Percentiles rank a stretch among this genome's conserved stretches.
Conservation (phyloP, 352 stramenopile genomes). For the Poterioochromonas sp. region DNA sequence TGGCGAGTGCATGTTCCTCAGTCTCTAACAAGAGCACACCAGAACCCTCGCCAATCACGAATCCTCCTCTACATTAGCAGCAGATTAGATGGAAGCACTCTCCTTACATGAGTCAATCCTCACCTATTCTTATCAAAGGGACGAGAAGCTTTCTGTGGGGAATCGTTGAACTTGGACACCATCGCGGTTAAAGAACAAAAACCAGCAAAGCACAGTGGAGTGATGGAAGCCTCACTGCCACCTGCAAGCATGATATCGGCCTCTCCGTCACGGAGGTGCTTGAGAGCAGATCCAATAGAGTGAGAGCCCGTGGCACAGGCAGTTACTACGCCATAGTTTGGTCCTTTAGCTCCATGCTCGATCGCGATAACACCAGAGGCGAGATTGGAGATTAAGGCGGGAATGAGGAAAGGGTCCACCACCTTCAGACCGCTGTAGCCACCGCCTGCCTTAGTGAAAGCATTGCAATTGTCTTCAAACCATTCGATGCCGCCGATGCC, state of each 20-base stretch:
- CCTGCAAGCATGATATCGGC: constrained; percentile 91
- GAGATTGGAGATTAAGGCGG: constrained; percentile 80
- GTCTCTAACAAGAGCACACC: constrained; percentile 73
- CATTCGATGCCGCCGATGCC: constrained; percentile 70
- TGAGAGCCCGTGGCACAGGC: constrained; percentile 89
- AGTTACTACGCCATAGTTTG: constrained; percentile 76
- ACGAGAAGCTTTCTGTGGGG: constrained; percentile 58
- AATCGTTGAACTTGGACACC: constrained; percentile 54
- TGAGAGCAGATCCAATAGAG: constrained; percentile 84
- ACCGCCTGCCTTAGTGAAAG: constrained; percentile 40
- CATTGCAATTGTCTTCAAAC: constrained; percentile 59
- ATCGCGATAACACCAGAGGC: constrained; percentile 79
- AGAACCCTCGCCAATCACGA: constrained; percentile 62
- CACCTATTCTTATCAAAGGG: constrained; percentile 87
- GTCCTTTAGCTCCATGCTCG: constrained; percentile 70
- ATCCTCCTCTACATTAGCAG: not conserved
- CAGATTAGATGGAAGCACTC: not conserved
- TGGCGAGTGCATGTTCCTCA: constrained; percentile 74
- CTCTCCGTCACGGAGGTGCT: constrained; percentile 58
- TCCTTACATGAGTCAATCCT: constrained; percentile 62
- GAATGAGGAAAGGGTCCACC: constrained; percentile 82
- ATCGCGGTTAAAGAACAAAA: constrained; percentile 89
- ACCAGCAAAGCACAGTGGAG: constrained; percentile 79
- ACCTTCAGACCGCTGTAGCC: not conserved
- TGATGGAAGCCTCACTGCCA: constrained; percentile 84